These are phyloP conservation scores for Crithidia thermophila DNA, from an alignment of 208 protist species.

Conservation along the genomic window DNA sequence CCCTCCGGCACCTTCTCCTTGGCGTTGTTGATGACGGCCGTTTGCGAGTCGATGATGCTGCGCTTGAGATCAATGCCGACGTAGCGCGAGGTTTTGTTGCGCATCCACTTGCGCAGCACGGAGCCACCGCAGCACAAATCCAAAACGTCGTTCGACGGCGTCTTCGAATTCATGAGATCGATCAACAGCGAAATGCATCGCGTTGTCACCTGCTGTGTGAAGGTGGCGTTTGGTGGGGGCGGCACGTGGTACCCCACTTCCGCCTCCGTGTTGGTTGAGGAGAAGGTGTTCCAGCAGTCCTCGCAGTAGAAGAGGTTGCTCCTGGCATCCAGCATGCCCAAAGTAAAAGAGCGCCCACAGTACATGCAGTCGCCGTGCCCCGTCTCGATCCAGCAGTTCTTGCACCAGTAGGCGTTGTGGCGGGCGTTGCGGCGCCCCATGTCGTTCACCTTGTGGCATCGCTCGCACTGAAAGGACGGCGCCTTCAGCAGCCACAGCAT, in stretches of 20 bases:
- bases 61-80: conserved; percentile 78
- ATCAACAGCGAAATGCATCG: conserved; percentile 77
- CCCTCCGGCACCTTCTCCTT: conserved; percentile 43
- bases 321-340: conserved; percentile 62
- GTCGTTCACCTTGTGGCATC: conserved; percentile 81
- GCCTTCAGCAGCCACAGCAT: conserved; percentile 77
- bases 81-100: conserved; percentile 74
- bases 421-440: conserved; percentile 52
- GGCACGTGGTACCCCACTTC: conserved; percentile 79
- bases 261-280: conserved; percentile 56
- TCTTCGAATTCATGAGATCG: conserved; percentile 72
- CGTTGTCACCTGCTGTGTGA: conserved; percentile 74
- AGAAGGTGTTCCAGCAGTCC: conserved; percentile 79
- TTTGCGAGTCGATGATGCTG: conserved; percentile 56
- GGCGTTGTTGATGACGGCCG: conserved; percentile 42
- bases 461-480: conserved; percentile 64
- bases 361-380: conserved; percentile 86
- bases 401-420: conserved; percentile 80
- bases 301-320: conserved; percentile 86
- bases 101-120: conserved; percentile 86
- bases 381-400: conserved; percentile 81
- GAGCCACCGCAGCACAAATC: conserved; percentile 85
- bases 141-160: conserved; percentile 81
- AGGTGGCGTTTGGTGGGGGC: conserved; percentile 71
- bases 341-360: conserved; percentile 57